Conservation (phyloP, 225 moss, liverwort and hornwort genomes). For the Antitrichia curtipendula region DNA sequence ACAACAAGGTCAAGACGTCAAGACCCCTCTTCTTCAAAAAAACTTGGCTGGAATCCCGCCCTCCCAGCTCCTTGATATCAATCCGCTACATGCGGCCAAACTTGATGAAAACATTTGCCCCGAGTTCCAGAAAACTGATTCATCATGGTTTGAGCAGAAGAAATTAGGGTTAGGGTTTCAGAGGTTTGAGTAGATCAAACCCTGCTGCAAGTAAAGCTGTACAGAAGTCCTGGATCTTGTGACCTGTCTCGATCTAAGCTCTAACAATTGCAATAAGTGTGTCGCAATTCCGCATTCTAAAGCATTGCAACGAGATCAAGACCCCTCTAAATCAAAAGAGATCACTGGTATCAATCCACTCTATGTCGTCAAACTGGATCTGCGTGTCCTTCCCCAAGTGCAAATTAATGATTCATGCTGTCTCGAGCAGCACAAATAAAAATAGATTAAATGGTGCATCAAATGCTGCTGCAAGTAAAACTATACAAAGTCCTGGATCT, state of each 20-base stretch:
- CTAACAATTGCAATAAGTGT: background rate
- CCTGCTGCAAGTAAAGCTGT: background rate
- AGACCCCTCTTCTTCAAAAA: background rate
- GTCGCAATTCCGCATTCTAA: background rate
- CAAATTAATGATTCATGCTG: background rate
- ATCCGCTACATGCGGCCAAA: conserved; percentile 16
- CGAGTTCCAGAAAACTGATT: background rate
- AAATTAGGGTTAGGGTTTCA: background rate
- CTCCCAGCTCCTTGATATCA: background rate
- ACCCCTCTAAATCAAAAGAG: background rate
- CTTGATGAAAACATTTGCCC: conserved; percentile 4
- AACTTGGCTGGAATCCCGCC: background rate
- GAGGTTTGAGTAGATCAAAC: background rate
- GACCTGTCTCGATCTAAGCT: background rate
- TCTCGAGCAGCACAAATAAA: background rate
- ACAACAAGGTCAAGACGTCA: background rate
- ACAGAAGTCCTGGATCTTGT: background rate
- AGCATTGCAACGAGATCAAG: background rate
- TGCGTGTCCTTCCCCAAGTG: conserved; percentile 6
- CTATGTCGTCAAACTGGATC: conserved; percentile 15
- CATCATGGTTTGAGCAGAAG: background rate
- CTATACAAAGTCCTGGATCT: background rate
- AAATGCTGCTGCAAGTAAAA: background rate
- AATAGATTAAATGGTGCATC: background rate
- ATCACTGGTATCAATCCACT: conserved; percentile 17